Evolutionary conservation across 495 filamentous ascomycete species (phyloP), one percentile per base, ranked within the genome.

Genomic region (Daldinia concentrica): DNA sequence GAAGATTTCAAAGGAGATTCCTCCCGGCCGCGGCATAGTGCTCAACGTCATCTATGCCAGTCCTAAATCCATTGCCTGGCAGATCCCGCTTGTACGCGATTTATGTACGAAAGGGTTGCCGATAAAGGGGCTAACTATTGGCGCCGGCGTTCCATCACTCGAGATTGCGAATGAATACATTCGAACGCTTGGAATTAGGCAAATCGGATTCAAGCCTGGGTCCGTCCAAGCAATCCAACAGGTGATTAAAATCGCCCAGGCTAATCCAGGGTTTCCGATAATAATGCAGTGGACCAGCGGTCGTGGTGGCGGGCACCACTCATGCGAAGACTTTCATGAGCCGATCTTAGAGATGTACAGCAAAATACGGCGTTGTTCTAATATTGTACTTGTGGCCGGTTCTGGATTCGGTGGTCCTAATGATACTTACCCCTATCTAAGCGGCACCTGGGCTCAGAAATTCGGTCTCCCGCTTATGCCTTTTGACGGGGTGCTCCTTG

Each of bases 1-100:
- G 45, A 93, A 93, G 82, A 93, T 95, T 66, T 91, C 93, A 68
- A 88, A 88, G 66, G 82, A 83, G 43, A 92, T 92, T 66, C 91
- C 90, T 54, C 88, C 93, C 7, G 93, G 93, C 39, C 90, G 91
- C 69, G 92, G 93, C 73, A 95, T 96, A 76, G 93, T 91, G 0
- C 80, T 93, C 64, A 96, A 96, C 74, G 75, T 96, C 57, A 95
- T 95, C 70, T 95, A 96, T 69, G 93, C 94, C 73, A 92, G 90
- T 69, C 92, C 93, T 24, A 88, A 90, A 64, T 90, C 91, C 29
- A 95, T 96, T 89, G 89, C 86, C 19, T 96, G 93, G 93, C 93
- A 95, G 75, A 93, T 95, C 39, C 92, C 93, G 27, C 79, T 95
- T 32, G 86, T 96, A 59, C 88, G 86, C 48, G 87, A 90, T 71